Percentiles rank a stretch among this genome's conserved stretches.
Evolutionary conservation across 2,329 filamentous ascomycete genomes (phyloP).

Genomic region (Talaromyces albobiverticillius): DNA sequence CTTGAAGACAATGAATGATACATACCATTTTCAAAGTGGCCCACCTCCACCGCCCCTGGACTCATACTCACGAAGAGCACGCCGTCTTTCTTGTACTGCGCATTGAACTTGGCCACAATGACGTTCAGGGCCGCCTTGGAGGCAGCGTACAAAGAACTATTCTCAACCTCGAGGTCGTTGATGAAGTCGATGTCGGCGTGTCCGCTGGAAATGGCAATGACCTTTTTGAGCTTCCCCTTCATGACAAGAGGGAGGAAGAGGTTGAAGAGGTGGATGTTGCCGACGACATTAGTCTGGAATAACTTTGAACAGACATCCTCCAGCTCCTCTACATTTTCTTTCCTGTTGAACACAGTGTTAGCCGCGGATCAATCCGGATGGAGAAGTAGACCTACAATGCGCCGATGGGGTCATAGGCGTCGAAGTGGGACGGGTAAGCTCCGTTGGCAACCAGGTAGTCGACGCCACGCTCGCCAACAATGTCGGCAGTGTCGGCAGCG

Average conservation of each 20-base stretch:
- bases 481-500: constrained; percentile 19
- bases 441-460: constrained; percentile 57
- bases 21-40: constrained; percentile 29
- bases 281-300: constrained; percentile 52
- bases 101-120: constrained; percentile 53
- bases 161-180: constrained; percentile 34
- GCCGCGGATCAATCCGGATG: too few relatives aligned
- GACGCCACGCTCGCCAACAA: constrained; percentile 28
- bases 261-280: constrained; percentile 53
- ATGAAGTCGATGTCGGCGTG: constrained; percentile 47
- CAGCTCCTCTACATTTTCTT: constrained; percentile 20
- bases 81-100: constrained; percentile 49
- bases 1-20: constrained; percentile 14
- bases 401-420: constrained; percentile 32
- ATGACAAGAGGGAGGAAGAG: constrained; percentile 53
- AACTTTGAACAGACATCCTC: constrained; percentile 29
- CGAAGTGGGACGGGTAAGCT: constrained; percentile 31
- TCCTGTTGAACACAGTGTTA: constrained; percentile 1
- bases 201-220: constrained; percentile 50
- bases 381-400: constrained; percentile 42
- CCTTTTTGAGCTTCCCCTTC: constrained; percentile 53
- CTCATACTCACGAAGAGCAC: constrained; percentile 53
- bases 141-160: constrained; percentile 42
- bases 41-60: constrained; percentile 51
- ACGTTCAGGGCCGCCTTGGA: constrained; percentile 55